Percentiles rank a stretch among this genome's conserved stretches.
These are phyloP conservation scores for Gossypium herbaceum DNA, from an alignment of 345 rosid species.

Conservation along the genomic window DNA sequence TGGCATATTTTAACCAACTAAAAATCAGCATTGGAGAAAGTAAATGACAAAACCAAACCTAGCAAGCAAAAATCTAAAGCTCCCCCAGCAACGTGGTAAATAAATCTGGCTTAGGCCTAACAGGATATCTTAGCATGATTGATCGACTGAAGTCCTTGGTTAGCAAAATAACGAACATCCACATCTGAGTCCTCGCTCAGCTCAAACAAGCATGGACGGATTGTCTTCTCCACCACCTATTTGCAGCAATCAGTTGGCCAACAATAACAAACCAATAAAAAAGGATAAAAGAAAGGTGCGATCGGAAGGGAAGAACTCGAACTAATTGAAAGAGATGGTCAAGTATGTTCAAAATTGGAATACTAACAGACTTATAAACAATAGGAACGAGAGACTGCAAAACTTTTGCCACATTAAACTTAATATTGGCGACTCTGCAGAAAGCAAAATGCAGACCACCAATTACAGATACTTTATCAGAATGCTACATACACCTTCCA, in stretches of 20 bases:
- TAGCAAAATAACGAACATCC: constrained; percentile 84
- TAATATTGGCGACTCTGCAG: constrained; percentile 89
- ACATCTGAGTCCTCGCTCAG: constrained; percentile 90
- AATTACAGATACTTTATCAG: constrained; percentile 17
- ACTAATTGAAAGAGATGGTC: neutral
- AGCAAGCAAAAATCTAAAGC: neutral
- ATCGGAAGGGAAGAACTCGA: neutral
- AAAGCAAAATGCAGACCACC: neutral
- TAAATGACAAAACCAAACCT: neutral
- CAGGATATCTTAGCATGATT: constrained; percentile 72
- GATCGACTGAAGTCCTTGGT: constrained; percentile 69
- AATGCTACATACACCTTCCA: neutral
- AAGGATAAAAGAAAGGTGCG: neutral
- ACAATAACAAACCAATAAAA: neutral
- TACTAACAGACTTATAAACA: constrained; percentile 73
- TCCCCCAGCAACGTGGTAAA: neutral
- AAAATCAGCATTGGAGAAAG: neutral
- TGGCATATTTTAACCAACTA: neutral
- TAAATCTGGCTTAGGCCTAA: constrained; percentile 21
- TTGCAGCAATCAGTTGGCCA: neutral
- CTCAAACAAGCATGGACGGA: constrained; percentile 74
- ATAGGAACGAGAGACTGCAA: constrained; percentile 84
- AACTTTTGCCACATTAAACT: constrained; percentile 91
- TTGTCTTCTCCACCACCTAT: constrained; percentile 76
- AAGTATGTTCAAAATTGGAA: neutral